These are phyloP conservation scores for Phytophthora sansomeana DNA, from an alignment of 352 stramenopile species.

Conservation along the genomic window DNA sequence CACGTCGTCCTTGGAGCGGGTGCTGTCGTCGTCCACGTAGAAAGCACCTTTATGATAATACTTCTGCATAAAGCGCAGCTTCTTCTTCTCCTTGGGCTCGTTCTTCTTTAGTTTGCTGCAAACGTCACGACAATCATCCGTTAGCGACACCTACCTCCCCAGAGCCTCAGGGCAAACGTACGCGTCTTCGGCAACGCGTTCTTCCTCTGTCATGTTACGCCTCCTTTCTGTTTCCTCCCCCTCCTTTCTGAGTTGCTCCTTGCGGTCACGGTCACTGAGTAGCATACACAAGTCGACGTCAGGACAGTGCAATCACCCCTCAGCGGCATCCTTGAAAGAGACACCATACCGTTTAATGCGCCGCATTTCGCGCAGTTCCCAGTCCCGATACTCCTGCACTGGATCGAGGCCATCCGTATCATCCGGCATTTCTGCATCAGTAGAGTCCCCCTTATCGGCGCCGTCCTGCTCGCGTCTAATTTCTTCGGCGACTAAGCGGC, in stretches of 20 bases:
- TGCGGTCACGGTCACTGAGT: constrained; percentile 82
- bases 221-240: constrained; percentile 86
- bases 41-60: constrained; percentile 99
- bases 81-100: constrained; percentile 81
- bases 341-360: constrained; percentile 88
- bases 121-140: constrained; percentile 1
- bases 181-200: constrained; percentile 93
- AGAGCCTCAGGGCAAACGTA: constrained; percentile 37
- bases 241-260: constrained; percentile 84
- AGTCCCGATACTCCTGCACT: constrained; percentile 92
- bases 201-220: constrained; percentile 96
- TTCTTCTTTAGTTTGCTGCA: constrained; percentile 86
- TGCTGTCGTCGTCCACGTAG: constrained; percentile 96
- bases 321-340: not conserved
- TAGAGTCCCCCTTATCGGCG: constrained; percentile 51
- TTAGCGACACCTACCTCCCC: not conserved
- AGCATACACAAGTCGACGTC: constrained; percentile 10
- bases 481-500: constrained; percentile 80
- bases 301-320: constrained; percentile 8
- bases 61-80: constrained; percentile 97
- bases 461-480: constrained; percentile 71
- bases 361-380: constrained; percentile 94
- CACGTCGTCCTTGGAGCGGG: constrained; percentile 91
- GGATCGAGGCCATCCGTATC: constrained; percentile 92
- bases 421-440: constrained; percentile 90